phyloP scores from a whole-genome alignment of 2,329 filamentous ascomycete species.

The Blastomyces gilchristii region DNA sequence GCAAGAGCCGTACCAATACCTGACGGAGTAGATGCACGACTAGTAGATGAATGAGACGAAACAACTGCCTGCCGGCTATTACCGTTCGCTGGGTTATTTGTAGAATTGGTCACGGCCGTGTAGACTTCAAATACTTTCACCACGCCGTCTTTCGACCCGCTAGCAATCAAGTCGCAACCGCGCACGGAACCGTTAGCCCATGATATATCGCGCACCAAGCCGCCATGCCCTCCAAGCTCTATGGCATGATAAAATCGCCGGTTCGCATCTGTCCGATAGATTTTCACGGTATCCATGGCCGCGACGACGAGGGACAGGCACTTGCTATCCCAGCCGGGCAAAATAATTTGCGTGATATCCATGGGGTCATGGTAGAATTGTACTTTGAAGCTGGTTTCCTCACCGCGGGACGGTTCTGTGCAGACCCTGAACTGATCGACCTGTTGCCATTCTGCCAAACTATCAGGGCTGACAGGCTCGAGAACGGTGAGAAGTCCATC shows the following conservation, averaged over 20 bases:
- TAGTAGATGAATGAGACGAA: slow-evolving; percentile 4
- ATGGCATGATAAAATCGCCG: slow-evolving; percentile 79
- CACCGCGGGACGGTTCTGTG: slow-evolving; percentile 59
- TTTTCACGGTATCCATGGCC: slow-evolving; percentile 68
- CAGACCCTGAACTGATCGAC: slow-evolving; percentile 70
- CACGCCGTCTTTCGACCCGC: slow-evolving; percentile 83
- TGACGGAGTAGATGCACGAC: slow-evolving; percentile 26
- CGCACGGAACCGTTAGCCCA: slow-evolving; percentile 90
- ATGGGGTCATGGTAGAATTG: slow-evolving; percentile 77
- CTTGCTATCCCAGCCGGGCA: slow-evolving; percentile 71
- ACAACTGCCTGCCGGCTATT: slow-evolving; percentile 21
- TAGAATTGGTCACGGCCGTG: slow-evolving; percentile 25
- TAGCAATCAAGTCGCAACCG: slow-evolving; percentile 82
- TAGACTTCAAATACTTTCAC: slow-evolving; percentile 70
- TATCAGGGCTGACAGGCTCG: slow-evolving; percentile 78
- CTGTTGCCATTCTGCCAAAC: slow-evolving; percentile 62
- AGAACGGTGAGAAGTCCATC: slow-evolving; percentile 71
- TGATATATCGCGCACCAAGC: slow-evolving; percentile 73
- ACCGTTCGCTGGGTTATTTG: slow-evolving; percentile 21
- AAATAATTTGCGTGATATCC: slow-evolving; percentile 60
- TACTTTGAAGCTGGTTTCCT: slow-evolving; percentile 78
- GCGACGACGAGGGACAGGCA: slow-evolving; percentile 74
- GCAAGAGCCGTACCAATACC: slow-evolving; percentile 36
- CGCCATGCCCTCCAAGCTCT: slow-evolving; percentile 61
- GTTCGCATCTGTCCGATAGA: slow-evolving; percentile 66